Conservation (phyloP, 2,329 filamentous ascomycete species). For the Macroventuria anomochaeta region DNA sequence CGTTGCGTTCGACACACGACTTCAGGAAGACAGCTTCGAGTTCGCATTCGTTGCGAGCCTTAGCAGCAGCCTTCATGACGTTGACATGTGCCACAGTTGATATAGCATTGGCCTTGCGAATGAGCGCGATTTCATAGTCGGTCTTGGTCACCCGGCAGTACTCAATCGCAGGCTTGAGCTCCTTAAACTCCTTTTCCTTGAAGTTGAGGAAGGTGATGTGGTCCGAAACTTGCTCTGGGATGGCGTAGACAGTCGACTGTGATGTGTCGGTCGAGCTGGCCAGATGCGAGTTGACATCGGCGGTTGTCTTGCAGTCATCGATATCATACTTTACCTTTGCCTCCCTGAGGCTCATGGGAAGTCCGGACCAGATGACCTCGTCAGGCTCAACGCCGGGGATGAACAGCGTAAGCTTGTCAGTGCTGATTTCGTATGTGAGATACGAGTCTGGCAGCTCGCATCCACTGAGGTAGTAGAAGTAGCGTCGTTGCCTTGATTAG, state of each 20-base stretch:
- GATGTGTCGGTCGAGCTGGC: slow-evolving; percentile 59
- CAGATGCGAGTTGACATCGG: slow-evolving; percentile 77
- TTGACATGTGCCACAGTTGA: slow-evolving; percentile 77
- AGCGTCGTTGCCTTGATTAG: slow-evolving; percentile 76
- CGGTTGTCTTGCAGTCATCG: slow-evolving; percentile 75
- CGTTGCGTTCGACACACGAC: slow-evolving; percentile 74
- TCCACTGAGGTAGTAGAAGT: slow-evolving; percentile 94
- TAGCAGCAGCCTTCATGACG: slow-evolving; percentile 68
- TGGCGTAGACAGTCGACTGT: slow-evolving; percentile 70
- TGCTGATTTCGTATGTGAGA: slow-evolving; percentile 79
- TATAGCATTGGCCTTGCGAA: slow-evolving; percentile 81
- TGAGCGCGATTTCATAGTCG: slow-evolving; percentile 81
- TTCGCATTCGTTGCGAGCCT: slow-evolving; percentile 78
- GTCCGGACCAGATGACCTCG: slow-evolving; percentile 89
- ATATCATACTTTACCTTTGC: slow-evolving; percentile 70
- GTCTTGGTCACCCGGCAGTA: slow-evolving; percentile 82
- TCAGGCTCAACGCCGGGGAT: slow-evolving; percentile 90
- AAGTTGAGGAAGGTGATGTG: slow-evolving; percentile 75
- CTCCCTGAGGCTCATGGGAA: slow-evolving; percentile 78
- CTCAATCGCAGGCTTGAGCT: slow-evolving; percentile 73
- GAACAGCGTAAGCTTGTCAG: slow-evolving; percentile 79
- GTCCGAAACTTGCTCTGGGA: slow-evolving; percentile 77
- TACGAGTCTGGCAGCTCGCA: slow-evolving; percentile 81
- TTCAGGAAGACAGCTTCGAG: slow-evolving; percentile 82
- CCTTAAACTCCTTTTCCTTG: slow-evolving; percentile 64